Percentiles rank a stretch among this genome's conserved stretches.
Conservation (phyloP, 768 basidiomycete genomes). For the Suillus placidus region DNA sequence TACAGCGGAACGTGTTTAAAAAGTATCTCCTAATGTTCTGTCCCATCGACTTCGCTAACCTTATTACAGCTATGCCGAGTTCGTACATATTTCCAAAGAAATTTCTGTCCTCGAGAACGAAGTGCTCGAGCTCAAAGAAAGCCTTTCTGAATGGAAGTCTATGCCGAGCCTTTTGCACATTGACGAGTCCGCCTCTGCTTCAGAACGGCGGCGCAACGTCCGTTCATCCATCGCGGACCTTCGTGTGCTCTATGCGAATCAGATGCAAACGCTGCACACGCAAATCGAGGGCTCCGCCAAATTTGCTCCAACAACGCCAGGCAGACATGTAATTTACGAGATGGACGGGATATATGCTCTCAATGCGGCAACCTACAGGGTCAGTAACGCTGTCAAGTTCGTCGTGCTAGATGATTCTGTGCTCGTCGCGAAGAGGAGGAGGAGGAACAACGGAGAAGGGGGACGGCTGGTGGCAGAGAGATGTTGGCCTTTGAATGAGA, state of each 20-base stretch:
- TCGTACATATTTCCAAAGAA: conserved; percentile 95
- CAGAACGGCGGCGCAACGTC: conserved; percentile 61
- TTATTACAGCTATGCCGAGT: conserved; percentile 85
- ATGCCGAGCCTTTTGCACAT: conserved; percentile 94
- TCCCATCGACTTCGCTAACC: not conserved
- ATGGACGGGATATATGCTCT: conserved; percentile 81
- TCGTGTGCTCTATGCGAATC: conserved; percentile 89
- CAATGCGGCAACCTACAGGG: conserved; percentile 94
- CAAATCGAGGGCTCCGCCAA: conserved; percentile 95
- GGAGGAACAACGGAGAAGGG: conserved; percentile 57
- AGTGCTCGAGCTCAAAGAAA: conserved; percentile 95
- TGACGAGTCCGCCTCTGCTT: conserved; percentile 72
- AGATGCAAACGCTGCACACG: conserved; percentile 88
- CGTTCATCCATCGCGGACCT: conserved; percentile 97
- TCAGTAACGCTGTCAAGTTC: conserved; percentile 83
- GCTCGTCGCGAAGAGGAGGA: conserved; percentile 79
- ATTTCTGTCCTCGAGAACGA: conserved; percentile 96
- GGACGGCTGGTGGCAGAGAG: conserved; percentile 89
- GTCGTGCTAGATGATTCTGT: conserved; percentile 92
- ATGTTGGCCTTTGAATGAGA: conserved; percentile 93
- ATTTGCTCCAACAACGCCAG: conserved; percentile 88
- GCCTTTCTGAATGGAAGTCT: conserved; percentile 92
- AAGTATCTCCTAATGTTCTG: conserved; percentile 51
- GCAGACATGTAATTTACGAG: conserved; percentile 88
- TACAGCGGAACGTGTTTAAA: conserved; percentile 94